Base-by-base conservation (phyloP, 1,284 basidiomycete genomes). In the Anthracocystis setariae region DNA sequence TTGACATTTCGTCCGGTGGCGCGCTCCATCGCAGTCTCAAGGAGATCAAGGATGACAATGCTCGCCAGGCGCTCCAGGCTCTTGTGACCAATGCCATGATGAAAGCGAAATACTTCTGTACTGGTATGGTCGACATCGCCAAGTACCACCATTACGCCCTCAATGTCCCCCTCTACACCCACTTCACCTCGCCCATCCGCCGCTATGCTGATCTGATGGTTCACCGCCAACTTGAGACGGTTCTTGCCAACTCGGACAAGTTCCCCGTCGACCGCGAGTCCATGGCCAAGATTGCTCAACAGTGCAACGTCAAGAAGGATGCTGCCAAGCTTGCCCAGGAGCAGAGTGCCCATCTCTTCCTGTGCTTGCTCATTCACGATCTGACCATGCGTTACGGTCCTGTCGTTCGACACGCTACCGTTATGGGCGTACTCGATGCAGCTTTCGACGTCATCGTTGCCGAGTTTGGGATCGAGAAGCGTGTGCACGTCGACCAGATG, bases 401-500 rank as follows among this genome's bases (percentile, higher is more conserved):
- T 39, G 95, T 98, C 67, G 86, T 98, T 56, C 74, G 76, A 61
- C 90, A 91, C 76, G 96, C 94, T 17, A 91, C 90, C 70, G 95
- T 99, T 59, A 92, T 96, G 59, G 90, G 90, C 53, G 95, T 98
- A 18, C 87, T 96, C 27, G 94, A 98, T 78, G 90, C 93, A 56
- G 94, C 95, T 0, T 98, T 98, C 75, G 96, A 99, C 82, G 93
- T 98, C 39, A 85, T 93, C 25, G 88, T 94, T 45, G 92, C 93
- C 46, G 94, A 96, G 81, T 95, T 96, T 79, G 92, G 92, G 46
- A 94, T 98, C 77, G 96, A 98, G 86, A 98, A 98, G 87, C 89
- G 95, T 46, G 93, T 98, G 2, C 95, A 98, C 79, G 92, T 95
- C 46, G 96, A 98, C 84, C 94, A 98, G 85, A 96, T 99, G 90